These are phyloP conservation scores for Leavenworthia alabamica DNA, from an alignment of 345 rosid species.

Conservation along the genomic window DNA sequence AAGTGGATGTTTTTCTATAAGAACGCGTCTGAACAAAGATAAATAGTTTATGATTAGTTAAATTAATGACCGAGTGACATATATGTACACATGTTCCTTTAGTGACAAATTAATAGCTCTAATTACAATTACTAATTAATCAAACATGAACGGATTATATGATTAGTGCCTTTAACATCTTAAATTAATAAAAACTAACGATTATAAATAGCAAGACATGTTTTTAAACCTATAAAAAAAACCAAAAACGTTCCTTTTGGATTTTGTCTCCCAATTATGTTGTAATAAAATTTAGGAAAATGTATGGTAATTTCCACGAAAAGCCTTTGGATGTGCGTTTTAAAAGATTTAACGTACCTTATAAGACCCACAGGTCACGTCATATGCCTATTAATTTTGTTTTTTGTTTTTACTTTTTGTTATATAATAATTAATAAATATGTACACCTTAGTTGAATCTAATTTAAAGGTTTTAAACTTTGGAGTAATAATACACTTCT, in stretches of 20 bases:
- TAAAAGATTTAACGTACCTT: not conserved
- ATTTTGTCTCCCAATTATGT: not conserved
- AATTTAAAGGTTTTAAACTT: not conserved
- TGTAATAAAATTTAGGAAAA: not conserved
- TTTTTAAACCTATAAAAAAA: no score
- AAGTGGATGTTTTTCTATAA: not conserved
- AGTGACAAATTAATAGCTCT: not conserved
- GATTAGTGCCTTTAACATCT: not conserved
- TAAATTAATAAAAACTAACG: not conserved
- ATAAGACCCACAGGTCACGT: conserved; percentile 4
- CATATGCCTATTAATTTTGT: not conserved
- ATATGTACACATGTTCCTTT: conserved; percentile 15
- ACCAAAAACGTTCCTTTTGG: not conserved
- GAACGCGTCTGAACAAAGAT: conserved; percentile 12
- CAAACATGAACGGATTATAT: not conserved
- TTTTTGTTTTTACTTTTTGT: not conserved
- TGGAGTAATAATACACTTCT: not conserved
- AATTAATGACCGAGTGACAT: conserved; percentile 1
- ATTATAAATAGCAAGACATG: not conserved
- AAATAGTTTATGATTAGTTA: conserved; percentile 10
- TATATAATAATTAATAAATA: not conserved
- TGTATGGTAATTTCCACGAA: conserved; percentile 19
- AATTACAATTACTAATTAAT: not conserved
- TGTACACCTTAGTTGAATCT: not conserved
- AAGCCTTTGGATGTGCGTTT: conserved; percentile 2